Percentiles rank a stretch among this genome's conserved stretches.
These are phyloP conservation scores for Capniomyces stellatus DNA, from an alignment of 371 early-diverging fungal genomes.

Conservation along the genomic window DNA sequence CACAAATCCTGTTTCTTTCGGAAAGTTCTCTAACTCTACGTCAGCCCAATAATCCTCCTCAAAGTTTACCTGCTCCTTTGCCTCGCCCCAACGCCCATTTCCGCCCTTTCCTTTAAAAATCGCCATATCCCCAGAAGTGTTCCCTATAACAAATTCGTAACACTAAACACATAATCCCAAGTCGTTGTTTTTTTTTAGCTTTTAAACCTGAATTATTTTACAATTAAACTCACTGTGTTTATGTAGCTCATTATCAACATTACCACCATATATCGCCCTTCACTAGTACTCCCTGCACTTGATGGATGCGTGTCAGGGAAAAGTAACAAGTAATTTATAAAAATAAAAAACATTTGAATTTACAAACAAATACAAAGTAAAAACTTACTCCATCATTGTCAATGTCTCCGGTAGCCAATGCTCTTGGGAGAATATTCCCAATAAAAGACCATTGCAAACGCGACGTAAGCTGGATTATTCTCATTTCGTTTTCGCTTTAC, in stretches of 20 bases:
- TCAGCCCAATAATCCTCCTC: conserved; percentile 25
- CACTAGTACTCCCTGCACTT: no score
- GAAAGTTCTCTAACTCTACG: conserved; percentile 14
- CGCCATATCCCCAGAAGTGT: conserved; percentile 54
- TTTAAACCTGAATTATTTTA: no score
- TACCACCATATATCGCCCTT: no score
- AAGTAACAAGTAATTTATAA: no score
- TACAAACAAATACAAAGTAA: not conserved
- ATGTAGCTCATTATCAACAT: no score
- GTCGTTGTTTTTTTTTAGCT: not conserved
- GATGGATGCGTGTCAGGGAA: no score
- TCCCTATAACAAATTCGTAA: conserved; percentile 69
- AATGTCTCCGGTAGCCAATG: conserved; percentile 61
- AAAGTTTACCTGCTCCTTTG: conserved; percentile 20
- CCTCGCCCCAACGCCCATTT: conserved; percentile 17
- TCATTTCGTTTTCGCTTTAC: conserved; percentile 26
- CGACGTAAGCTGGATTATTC: conserved; percentile 48
- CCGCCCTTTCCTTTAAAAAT: conserved; percentile 48
- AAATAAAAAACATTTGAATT: no score
- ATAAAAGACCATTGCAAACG: conserved; percentile 56
- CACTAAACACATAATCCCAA: conserved; percentile 26
- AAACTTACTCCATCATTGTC: conserved; percentile 53
- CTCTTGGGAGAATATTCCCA: conserved; percentile 65
- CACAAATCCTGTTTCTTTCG: conserved; percentile 3
- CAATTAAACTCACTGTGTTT: no score